These are phyloP conservation scores for Alternaria brassicicola DNA, from an alignment of 2,329 filamentous ascomycete genomes.

Conservation along the genomic window DNA sequence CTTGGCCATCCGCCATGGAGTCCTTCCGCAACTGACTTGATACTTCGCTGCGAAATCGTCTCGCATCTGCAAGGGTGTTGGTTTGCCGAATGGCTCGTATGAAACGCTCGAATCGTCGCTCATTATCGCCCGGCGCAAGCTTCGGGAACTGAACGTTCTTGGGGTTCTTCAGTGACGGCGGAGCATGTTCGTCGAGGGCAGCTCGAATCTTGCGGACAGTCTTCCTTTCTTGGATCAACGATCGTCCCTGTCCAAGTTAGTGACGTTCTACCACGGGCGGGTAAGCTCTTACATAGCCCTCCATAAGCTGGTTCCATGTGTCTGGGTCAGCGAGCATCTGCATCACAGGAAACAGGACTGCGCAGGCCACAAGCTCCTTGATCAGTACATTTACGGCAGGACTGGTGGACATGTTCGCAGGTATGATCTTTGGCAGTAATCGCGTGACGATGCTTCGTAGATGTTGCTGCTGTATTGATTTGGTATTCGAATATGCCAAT, in stretches of 20 bases:
- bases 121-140: constrained; percentile 80
- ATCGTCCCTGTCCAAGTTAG: constrained; percentile 64
- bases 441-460: constrained; percentile 75
- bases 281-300: constrained; percentile 66
- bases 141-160: constrained; percentile 76
- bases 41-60: constrained; percentile 89
- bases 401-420: constrained; percentile 75
- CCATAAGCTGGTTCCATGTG: constrained; percentile 96
- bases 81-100: constrained; percentile 87
- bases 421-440: constrained; percentile 76
- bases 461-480: constrained; percentile 85
- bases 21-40: constrained; percentile 90
- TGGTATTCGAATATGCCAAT: constrained; percentile 81
- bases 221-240: constrained; percentile 91
- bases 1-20: constrained; percentile 75
- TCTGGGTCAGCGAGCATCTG: constrained; percentile 86
- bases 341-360: constrained; percentile 83
- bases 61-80: constrained; percentile 89
- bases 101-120: constrained; percentile 92
- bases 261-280: constrained; percentile 13
- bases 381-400: constrained; percentile 80
- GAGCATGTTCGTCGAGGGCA: constrained; percentile 91
- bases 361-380: constrained; percentile 89
- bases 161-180: constrained; percentile 71
- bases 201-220: constrained; percentile 91